Evolutionary conservation across 1,284 basidiomycete genomes (phyloP).

Genomic region (Ceratobasidium sp.): DNA sequence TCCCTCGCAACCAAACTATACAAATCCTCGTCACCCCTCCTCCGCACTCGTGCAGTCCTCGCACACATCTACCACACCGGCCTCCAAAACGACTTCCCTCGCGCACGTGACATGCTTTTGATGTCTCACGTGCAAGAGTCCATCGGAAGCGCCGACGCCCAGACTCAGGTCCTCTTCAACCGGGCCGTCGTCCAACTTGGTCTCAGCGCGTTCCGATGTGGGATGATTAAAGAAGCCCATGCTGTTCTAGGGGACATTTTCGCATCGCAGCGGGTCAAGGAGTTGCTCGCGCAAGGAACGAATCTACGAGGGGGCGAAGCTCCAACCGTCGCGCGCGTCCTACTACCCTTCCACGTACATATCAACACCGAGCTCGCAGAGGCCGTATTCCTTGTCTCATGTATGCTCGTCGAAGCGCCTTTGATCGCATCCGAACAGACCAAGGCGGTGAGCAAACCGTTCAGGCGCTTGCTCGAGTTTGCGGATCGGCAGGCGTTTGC

Average conservation of each 20-base stretch:
- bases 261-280: conserved; percentile 95
- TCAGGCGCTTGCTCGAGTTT: conserved; percentile 95
- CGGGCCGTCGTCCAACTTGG: conserved; percentile 97
- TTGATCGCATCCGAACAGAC: conserved; percentile 93
- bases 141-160: conserved; percentile 94
- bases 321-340: conserved; percentile 95
- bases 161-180: conserved; percentile 98
- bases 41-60: conserved; percentile 96
- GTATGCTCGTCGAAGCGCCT: conserved; percentile 98
- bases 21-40: conserved; percentile 88
- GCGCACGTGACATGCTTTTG: conserved; percentile 96
- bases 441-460: conserved; percentile 93
- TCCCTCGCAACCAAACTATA: conserved; percentile 93
- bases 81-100: conserved; percentile 96
- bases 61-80: conserved; percentile 98
- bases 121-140: conserved; percentile 99
- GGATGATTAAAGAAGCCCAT: conserved; percentile 95
- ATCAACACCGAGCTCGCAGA: conserved; percentile 99
- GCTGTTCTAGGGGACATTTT: conserved; percentile 95
- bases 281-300: conserved; percentile 95
- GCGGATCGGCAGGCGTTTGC: conserved; percentile 98
- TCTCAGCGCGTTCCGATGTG: conserved; percentile 95
- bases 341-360: conserved; percentile 99
- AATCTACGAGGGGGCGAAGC: conserved; percentile 88
- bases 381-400: conserved; percentile 96